phyloP scores from a whole-genome alignment of 2,329 filamentous ascomycete genomes.

The Sporothrix pallida region DNA sequence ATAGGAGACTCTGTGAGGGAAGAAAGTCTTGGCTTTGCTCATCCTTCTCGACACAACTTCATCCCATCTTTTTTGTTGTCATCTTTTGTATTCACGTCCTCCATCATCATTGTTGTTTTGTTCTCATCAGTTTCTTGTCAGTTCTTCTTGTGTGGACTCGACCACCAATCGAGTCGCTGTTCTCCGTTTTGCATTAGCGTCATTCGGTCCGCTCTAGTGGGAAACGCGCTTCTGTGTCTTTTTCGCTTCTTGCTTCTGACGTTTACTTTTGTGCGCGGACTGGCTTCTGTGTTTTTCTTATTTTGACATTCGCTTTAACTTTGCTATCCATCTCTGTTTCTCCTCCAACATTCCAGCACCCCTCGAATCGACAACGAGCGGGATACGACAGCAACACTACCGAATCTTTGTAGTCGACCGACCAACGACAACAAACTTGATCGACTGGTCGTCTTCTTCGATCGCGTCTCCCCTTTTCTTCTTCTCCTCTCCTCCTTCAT shows the following conservation, averaged over 20 bases:
- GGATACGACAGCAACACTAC: background rate
- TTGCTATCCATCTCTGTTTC: background rate
- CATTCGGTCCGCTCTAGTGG: background rate
- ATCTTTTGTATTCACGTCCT: background rate
- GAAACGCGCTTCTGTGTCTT: constrained; percentile 18
- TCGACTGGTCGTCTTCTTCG: background rate
- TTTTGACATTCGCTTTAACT: background rate
- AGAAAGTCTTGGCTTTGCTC: constrained; percentile 20
- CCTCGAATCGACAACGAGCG: background rate
- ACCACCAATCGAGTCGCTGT: background rate
- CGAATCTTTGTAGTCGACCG: background rate
- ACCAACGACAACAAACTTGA: background rate
- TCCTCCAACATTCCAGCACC: background rate
- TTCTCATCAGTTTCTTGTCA: background rate
- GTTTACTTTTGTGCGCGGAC: constrained; percentile 4
- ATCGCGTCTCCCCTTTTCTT: constrained; percentile 15
- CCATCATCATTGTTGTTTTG: constrained; percentile 9
- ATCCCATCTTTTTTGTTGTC: background rate
- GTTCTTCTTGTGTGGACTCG: background rate
- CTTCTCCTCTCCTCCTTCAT: background rate
- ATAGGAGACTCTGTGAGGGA: too few species aligned
- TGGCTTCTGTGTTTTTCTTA: constrained; percentile 14
- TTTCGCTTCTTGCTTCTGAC: constrained; percentile 11
- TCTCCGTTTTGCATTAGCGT: constrained; percentile 17
- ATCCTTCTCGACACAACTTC: background rate